Conservation (phyloP, 768 basidiomycete species). For the Leccinum subgranulosum region DNA sequence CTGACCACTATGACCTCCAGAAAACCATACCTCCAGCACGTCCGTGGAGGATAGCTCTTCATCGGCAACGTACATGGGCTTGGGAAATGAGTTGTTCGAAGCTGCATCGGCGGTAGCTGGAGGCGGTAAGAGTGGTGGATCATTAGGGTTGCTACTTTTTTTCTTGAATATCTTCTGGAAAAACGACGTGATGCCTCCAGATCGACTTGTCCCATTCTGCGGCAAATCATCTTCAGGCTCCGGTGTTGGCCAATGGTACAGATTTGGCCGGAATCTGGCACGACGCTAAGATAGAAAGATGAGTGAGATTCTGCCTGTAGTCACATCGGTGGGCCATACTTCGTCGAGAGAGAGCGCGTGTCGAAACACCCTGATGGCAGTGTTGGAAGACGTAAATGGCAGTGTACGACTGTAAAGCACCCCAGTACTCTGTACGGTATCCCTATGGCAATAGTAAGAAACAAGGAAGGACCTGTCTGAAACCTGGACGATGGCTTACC, state of each 20-base stretch:
- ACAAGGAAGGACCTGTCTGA: not conserved
- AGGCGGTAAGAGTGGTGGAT: not conserved
- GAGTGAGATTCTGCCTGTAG: not conserved
- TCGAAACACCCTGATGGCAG: slow-evolving; percentile 64
- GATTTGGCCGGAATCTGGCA: slow-evolving; percentile 60
- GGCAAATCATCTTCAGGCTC: not conserved
- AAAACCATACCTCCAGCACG: slow-evolving; percentile 79
- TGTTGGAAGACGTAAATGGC: slow-evolving; percentile 66
- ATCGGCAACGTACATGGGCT: not conserved
- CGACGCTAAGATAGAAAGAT: slow-evolving; percentile 46
- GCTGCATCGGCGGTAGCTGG: not conserved
- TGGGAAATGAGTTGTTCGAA: not conserved
- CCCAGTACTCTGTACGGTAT: slow-evolving; percentile 78
- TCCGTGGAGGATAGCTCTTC: slow-evolving; percentile 34
- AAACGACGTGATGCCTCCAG: not conserved
- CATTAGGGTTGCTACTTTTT: not conserved
- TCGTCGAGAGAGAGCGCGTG: slow-evolving; percentile 80
- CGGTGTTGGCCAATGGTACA: slow-evolving; percentile 45
- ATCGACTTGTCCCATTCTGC: not conserved
- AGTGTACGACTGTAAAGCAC: slow-evolving; percentile 54
- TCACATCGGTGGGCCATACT: slow-evolving; percentile 32
- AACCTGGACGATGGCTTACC: slow-evolving; percentile 39
- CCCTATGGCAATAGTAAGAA: slow-evolving; percentile 41
- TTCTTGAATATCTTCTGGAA: not conserved
- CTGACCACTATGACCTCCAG: slow-evolving; percentile 69